Evolutionary conservation across 352 stramenopile species (phyloP).

Genomic region (Pythium aristosporum): DNA sequence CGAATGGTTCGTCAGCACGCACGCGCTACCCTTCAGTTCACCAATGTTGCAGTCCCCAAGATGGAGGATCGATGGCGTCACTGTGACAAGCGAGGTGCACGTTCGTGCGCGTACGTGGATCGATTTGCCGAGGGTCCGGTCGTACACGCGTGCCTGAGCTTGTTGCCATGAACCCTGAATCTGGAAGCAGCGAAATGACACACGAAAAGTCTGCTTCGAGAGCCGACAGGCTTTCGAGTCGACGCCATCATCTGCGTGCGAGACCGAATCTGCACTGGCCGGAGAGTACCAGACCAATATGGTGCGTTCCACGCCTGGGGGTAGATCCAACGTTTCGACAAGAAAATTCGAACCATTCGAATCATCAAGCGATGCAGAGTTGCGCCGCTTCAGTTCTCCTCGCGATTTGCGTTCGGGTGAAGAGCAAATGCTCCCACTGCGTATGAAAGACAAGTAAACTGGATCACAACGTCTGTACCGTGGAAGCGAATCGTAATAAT

Average conservation of each 20-base stretch:
- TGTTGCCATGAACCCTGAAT: conserved; percentile 86
- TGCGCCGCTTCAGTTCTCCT: conserved; percentile 45
- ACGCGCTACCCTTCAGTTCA: conserved; percentile 84
- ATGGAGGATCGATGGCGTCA: conserved; percentile 82
- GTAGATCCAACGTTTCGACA: conserved; percentile 86
- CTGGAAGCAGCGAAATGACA: conserved; percentile 86
- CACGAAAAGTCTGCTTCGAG: conserved; percentile 86
- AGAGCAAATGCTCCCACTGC: conserved; percentile 61
- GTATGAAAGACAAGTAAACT: not conserved
- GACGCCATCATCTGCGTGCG: conserved; percentile 50
- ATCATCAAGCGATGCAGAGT: conserved; percentile 49
- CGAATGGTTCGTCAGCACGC: conserved; percentile 88
- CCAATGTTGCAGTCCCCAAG: conserved; percentile 89
- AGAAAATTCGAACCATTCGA: conserved; percentile 81
- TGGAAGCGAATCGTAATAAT: not conserved
- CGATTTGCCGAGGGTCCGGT: conserved; percentile 83
- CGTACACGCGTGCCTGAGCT: conserved; percentile 81
- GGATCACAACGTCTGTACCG: not conserved
- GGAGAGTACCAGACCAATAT: conserved; percentile 89
- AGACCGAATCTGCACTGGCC: conserved; percentile 19
- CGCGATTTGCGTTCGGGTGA: conserved; percentile 68
- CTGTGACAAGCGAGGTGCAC: conserved; percentile 86
- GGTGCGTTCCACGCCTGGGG: conserved; percentile 83
- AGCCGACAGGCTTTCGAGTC: conserved; percentile 81
- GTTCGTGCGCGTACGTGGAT: conserved; percentile 84